Conservation (phyloP, 805 yeast genomes). For the Pichia ethanolica region DNA sequence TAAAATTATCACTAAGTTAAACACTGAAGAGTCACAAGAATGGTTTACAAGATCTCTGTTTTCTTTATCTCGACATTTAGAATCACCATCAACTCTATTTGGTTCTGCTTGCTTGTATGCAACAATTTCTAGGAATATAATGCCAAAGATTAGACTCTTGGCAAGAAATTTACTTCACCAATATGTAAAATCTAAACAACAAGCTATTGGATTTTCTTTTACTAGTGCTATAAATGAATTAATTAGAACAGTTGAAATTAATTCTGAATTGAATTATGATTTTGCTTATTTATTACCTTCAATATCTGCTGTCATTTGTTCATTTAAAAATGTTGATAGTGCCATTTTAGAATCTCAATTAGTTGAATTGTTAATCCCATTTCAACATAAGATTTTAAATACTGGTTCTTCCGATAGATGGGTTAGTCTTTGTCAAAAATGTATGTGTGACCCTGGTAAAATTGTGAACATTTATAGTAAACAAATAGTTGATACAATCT, state of each 20-base stretch:
- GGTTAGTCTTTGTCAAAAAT: conserved; percentile 65
- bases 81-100: conserved; percentile 16
- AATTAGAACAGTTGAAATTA: conserved; percentile 6
- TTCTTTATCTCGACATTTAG: conserved; percentile 21
- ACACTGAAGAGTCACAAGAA: conserved; percentile 34
- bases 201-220: conserved; percentile 36
- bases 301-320: conserved; percentile 26
- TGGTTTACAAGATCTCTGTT: conserved; percentile 48
- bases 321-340: conserved; percentile 15
- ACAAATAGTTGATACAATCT: conserved; percentile 20
- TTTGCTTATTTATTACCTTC: conserved; percentile 27
- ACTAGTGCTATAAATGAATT: conserved; percentile 34
- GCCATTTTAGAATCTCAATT: conserved; percentile 28
- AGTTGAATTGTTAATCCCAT: conserved; percentile 33
- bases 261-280: conserved; percentile 20
- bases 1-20: conserved; percentile 45
- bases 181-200: conserved; percentile 31
- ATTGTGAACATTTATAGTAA: conserved; percentile 32
- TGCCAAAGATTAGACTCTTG: conserved; percentile 28
- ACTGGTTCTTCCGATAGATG: conserved; percentile 45
- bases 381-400: conserved; percentile 36
- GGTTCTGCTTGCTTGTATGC: conserved; percentile 47
- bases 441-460: conserved; percentile 56
- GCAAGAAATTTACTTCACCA: conserved; percentile 28
- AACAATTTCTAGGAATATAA: conserved; percentile 35